These are phyloP conservation scores for Basidioascus undulatus DNA, from an alignment of 768 basidiomycete genomes.

Conservation along the genomic window DNA sequence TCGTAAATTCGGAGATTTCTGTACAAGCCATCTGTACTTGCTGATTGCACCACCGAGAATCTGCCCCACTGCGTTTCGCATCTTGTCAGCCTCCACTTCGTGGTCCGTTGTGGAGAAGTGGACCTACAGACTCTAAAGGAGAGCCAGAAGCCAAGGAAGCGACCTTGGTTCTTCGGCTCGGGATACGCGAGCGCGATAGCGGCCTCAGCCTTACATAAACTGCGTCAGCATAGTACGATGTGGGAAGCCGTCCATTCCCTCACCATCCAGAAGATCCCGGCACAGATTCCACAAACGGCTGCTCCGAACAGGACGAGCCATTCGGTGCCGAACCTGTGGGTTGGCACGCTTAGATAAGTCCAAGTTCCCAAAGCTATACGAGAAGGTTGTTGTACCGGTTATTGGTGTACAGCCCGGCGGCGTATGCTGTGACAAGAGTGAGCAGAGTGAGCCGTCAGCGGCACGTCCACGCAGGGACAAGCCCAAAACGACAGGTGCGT, in stretches of 20 bases:
- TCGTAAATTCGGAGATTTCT: no score
- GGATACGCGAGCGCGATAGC: slow-evolving; percentile 10
- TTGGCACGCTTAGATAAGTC: no score
- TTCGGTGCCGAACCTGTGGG: not conserved
- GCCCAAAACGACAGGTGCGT: not conserved
- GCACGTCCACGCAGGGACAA: not conserved
- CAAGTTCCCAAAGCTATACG: no score
- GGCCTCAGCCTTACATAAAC: no score
- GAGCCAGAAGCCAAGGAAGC: slow-evolving; percentile 8
- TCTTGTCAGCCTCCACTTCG: no score
- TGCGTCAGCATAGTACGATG: not conserved
- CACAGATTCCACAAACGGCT: slow-evolving; percentile 5
- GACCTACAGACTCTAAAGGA: not conserved
- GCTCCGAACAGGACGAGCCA: slow-evolving; percentile 11
- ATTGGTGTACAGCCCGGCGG: slow-evolving; percentile 2
- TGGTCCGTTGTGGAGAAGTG: not conserved
- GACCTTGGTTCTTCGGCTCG: slow-evolving; percentile 6
- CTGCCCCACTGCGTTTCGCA: slow-evolving; percentile 4
- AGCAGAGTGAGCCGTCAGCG: not conserved
- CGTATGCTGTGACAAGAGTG: not conserved
- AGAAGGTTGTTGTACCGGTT: no score
- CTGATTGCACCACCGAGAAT: slow-evolving; percentile 7
- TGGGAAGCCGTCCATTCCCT: not conserved
- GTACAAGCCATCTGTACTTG: no score
- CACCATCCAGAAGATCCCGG: slow-evolving; percentile 7